Percentiles rank a stretch among this genome's conserved stretches.
Evolutionary conservation across 345 rosid genomes (phyloP).

Genomic region (Melaleuca alternifolia): DNA sequence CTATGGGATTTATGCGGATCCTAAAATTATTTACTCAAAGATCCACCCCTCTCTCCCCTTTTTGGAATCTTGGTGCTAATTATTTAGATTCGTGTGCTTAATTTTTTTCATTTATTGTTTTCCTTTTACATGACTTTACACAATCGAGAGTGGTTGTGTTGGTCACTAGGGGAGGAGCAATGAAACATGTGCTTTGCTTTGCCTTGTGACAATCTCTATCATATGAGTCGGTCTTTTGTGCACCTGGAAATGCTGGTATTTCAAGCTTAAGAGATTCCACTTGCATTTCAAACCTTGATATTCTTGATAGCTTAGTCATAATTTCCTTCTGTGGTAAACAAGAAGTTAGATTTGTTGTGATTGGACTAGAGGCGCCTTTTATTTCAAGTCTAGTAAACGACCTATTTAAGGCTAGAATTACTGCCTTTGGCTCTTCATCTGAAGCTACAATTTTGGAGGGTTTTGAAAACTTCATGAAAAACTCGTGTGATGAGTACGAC

Average conservation of each 20-base stretch:
- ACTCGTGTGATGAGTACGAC: conserved; percentile 64
- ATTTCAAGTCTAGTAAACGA: conserved; percentile 80
- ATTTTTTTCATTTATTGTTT: neutral
- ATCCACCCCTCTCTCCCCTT: too few species aligned
- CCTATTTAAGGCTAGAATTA: conserved; percentile 55
- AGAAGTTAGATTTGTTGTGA: conserved; percentile 69
- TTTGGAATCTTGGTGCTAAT: too few species aligned
- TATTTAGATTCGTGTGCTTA: too few species aligned
- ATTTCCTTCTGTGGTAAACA: conserved; percentile 53
- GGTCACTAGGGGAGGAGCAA: conserved; percentile 90
- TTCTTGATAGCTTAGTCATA: conserved; percentile 53
- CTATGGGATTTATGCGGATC: neutral
- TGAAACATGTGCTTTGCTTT: conserved; percentile 84
- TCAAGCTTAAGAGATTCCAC: conserved; percentile 70
- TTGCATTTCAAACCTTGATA: conserved; percentile 61
- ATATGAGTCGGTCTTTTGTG: conserved; percentile 68
- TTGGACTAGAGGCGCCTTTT: conserved; percentile 92
- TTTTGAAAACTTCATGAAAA: conserved; percentile 89
- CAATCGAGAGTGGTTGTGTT: conserved; percentile 54
- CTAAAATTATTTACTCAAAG: too few species aligned
- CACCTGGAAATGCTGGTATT: conserved; percentile 94
- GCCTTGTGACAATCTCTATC: conserved; percentile 72
- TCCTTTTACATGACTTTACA: conserved; percentile 9
- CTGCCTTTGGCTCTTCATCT: conserved; percentile 93
- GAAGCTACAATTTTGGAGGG: conserved; percentile 98